phyloP scores from a whole-genome alignment of 2,329 filamentous ascomycete species.

The Pestalotiopsis sp. region DNA sequence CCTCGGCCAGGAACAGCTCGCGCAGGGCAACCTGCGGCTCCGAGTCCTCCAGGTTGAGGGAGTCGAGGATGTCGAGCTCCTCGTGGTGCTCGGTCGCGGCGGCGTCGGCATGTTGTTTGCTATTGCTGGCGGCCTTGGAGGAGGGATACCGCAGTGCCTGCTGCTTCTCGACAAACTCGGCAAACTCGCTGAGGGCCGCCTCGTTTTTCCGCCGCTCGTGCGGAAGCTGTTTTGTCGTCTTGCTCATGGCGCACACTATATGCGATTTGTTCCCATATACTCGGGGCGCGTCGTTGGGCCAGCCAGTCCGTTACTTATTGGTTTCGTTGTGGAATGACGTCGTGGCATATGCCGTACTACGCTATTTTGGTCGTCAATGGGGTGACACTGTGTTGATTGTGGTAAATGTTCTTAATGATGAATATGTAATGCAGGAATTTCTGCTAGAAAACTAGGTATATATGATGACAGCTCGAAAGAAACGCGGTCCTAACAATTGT shows the following conservation, averaged over 20 bases:
- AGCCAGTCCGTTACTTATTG: not conserved
- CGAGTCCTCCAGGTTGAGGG: constrained; percentile 71
- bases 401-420: not conserved
- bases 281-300: not conserved
- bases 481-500: not conserved
- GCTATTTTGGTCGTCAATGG: not conserved
- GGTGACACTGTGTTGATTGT: not conserved
- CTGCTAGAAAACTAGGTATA: not conserved
- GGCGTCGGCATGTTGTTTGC: constrained; percentile 16
- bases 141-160: constrained; percentile 71
- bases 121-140: constrained; percentile 28
- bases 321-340: not conserved
- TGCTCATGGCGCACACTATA: constrained; percentile 4
- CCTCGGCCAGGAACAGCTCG: constrained; percentile 69
- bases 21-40: constrained; percentile 70
- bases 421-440: not conserved
- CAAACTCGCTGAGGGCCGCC: constrained; percentile 91
- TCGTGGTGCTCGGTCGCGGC: constrained; percentile 80
- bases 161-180: constrained; percentile 95
- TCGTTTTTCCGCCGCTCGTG: constrained; percentile 87
- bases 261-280: not conserved
- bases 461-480: not conserved
- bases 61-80: constrained; percentile 85
- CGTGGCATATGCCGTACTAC: not conserved
- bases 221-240: constrained; percentile 57